A percentile compares a stretch with the other conserved stretches of the same genome.
Evolutionary conservation across 345 rosid species (phyloP).

Genomic region (Linum lewisii): DNA sequence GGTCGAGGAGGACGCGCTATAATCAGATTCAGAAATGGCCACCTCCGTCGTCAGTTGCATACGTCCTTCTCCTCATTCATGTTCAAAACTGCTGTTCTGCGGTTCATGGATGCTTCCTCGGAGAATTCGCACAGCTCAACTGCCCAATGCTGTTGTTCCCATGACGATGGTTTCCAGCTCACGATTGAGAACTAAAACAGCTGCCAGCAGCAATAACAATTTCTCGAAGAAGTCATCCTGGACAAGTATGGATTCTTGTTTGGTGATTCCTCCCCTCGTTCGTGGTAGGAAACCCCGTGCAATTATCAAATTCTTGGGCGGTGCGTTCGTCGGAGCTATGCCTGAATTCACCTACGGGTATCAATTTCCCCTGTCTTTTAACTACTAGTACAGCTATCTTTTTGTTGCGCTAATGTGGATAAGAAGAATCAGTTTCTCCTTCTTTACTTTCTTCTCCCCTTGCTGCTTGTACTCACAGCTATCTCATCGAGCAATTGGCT

Average conservation of each 20-base stretch:
- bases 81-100: not conserved
- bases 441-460: not conserved
- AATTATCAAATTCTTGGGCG: conserved; percentile 75
- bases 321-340: conserved; percentile 85
- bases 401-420: not conserved
- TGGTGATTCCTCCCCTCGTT: conserved; percentile 46
- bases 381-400: not conserved
- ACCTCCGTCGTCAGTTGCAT: not conserved
- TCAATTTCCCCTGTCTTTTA: not conserved
- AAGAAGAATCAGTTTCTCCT: not conserved
- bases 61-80: not conserved
- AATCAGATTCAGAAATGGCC: conserved; percentile 8
- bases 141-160: not conserved
- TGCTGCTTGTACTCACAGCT: conserved; percentile 25
- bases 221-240: conserved; percentile 33
- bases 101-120: conserved; percentile 1
- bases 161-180: conserved; percentile 15
- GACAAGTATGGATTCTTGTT: conserved; percentile 46
- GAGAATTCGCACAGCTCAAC: not conserved
- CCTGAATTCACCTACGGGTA: conserved; percentile 90
- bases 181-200: not conserved
- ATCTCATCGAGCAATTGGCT: conserved; percentile 70
- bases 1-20: not conserved
- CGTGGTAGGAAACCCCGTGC: conserved; percentile 46
- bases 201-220: conserved; percentile 6